Percentiles rank a stretch among this genome's conserved stretches.
Evolutionary conservation across 495 filamentous ascomycete genomes (phyloP).

Genomic region (Astrothelium subdiscretum): DNA sequence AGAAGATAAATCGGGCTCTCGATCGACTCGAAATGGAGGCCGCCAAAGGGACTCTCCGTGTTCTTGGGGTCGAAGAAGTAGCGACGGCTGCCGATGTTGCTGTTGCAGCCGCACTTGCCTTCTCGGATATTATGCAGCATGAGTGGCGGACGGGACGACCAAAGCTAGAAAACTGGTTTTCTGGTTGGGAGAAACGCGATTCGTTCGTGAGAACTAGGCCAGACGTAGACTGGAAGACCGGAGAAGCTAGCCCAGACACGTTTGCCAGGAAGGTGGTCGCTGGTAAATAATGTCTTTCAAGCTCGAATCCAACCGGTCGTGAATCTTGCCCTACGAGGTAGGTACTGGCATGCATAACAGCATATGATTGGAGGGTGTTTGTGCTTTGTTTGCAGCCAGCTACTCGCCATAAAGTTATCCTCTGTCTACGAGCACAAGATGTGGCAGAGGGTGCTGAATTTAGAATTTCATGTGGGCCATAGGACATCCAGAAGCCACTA

Average conservation of each 20-base stretch:
- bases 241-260: background rate
- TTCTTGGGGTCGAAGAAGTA: background rate
- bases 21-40: slow-evolving; percentile 11
- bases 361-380: no score
- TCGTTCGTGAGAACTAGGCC: background rate
- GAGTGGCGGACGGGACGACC: background rate
- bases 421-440: no score
- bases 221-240: background rate
- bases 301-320: no score
- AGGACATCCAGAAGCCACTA: no score
- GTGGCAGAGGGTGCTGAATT: no score
- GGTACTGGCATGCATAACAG: no score
- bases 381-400: no score
- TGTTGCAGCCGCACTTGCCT: slow-evolving; percentile 1
- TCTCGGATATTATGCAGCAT: slow-evolving; percentile 1
- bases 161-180: background rate
- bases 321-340: no score
- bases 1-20: slow-evolving; percentile 9
- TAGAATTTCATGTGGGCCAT: no score
- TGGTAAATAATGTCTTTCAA: no score
- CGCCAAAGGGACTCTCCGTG: background rate
- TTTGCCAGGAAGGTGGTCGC: background rate
- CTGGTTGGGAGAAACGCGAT: background rate
- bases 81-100: slow-evolving; percentile 8
- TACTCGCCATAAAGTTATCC: no score